Evolutionary conservation across 2,329 filamentous ascomycete genomes (phyloP).

Genomic region (Colletotrichum brevisporum): DNA sequence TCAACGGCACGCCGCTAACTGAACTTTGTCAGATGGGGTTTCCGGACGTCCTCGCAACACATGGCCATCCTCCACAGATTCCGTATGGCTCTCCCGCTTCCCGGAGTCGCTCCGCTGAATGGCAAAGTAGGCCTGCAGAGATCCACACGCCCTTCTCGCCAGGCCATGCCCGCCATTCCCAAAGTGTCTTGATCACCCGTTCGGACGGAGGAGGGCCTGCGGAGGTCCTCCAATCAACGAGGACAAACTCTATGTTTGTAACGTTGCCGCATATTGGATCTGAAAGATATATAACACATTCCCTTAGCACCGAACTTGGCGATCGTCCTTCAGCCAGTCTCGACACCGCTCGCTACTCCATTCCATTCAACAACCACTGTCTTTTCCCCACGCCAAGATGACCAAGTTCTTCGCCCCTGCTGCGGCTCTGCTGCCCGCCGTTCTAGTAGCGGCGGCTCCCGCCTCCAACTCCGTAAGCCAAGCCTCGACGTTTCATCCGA

Average conservation of each 20-base stretch:
- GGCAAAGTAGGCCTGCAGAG: neutral
- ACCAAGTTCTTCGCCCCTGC: slow-evolving; percentile 23
- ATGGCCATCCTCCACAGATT: neutral
- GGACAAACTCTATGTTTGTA: slow-evolving; percentile 6
- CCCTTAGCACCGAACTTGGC: slow-evolving; percentile 24
- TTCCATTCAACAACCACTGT: slow-evolving; percentile 14
- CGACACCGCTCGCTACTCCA: slow-evolving; percentile 17
- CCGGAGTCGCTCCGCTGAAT: neutral
- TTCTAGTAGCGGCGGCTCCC: slow-evolving; percentile 29
- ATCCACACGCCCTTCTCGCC: slow-evolving; percentile 15
- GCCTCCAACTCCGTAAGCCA: slow-evolving; percentile 22
- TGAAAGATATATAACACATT: slow-evolving; percentile 33
- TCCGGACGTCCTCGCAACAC: neutral
- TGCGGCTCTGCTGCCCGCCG: slow-evolving; percentile 31
- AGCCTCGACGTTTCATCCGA: neutral
- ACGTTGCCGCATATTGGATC: slow-evolving; percentile 12
- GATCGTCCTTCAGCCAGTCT: slow-evolving; percentile 13
- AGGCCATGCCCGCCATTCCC: slow-evolving; percentile 28
- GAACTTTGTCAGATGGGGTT: slow-evolving; percentile 10
- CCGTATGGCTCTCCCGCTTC: slow-evolving; percentile 12
- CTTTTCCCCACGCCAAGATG: slow-evolving; percentile 33
- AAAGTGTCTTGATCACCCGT: slow-evolving; percentile 18
- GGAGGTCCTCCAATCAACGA: slow-evolving; percentile 27
- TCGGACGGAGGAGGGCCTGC: slow-evolving; percentile 27
- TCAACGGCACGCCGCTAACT: slow-evolving; percentile 12